Percentiles rank a stretch among this genome's conserved stretches.
These are phyloP conservation scores for Tricholoma sp. DNA, from an alignment of 768 basidiomycete species.

Conservation along the genomic window DNA sequence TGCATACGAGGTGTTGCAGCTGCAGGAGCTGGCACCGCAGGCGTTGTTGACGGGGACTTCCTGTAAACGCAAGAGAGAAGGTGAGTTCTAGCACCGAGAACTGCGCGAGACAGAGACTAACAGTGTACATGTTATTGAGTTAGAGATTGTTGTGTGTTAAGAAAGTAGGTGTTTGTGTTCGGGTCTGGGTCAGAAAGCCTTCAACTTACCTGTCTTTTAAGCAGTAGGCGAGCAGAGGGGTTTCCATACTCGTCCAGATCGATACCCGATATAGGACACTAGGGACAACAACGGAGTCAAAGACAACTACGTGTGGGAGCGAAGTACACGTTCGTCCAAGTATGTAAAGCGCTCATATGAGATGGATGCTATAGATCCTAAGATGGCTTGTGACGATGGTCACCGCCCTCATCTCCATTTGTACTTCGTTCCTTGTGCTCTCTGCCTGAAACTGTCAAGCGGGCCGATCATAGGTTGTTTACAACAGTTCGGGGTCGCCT, in stretches of 20 bases:
- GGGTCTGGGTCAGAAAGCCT: background rate
- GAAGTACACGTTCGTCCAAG: background rate
- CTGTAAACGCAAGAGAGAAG: slow-evolving; percentile 7
- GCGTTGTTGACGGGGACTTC: slow-evolving; percentile 24
- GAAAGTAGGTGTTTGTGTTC: background rate
- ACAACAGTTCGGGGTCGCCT: too few relatives aligned
- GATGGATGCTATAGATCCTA: too few relatives aligned
- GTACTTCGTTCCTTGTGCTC: too few relatives aligned
- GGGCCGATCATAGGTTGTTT: too few relatives aligned
- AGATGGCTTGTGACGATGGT: background rate
- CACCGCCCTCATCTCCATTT: background rate
- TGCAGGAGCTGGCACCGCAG: slow-evolving; percentile 21
- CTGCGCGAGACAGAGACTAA: slow-evolving; percentile 1
- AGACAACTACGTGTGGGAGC: background rate
- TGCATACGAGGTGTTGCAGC: slow-evolving; percentile 20
- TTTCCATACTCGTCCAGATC: background rate
- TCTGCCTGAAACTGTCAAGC: too few relatives aligned
- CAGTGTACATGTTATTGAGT: slow-evolving; percentile 9
- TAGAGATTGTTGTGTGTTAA: background rate
- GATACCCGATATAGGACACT: background rate
- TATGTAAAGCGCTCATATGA: background rate
- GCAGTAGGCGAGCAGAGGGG: background rate
- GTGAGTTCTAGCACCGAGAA: background rate
- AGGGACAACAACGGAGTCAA: background rate
- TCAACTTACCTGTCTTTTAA: background rate